phyloP scores from a whole-genome alignment of 805 yeast genomes.

The Starmerella floris region DNA sequence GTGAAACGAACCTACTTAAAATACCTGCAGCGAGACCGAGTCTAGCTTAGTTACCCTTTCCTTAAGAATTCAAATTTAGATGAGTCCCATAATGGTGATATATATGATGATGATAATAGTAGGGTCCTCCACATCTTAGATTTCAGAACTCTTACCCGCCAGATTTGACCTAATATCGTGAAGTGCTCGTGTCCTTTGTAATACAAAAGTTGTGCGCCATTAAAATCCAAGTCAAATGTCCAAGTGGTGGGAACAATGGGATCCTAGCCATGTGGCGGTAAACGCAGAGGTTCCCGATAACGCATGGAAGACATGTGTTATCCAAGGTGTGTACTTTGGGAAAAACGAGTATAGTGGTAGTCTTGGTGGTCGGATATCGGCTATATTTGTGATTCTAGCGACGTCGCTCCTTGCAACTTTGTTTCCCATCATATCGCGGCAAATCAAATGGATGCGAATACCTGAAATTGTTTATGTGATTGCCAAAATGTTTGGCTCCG shows the following conservation, averaged over 20 bases:
- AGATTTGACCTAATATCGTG: too few species aligned
- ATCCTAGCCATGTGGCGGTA: slow-evolving; percentile 27
- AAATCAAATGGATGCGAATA: slow-evolving; percentile 21
- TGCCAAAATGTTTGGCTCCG: slow-evolving; percentile 49
- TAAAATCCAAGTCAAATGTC: neutral
- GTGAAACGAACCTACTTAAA: too few species aligned
- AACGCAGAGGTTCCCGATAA: slow-evolving; percentile 23
- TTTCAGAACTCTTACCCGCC: too few species aligned
- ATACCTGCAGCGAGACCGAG: too few species aligned
- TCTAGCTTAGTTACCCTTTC: too few species aligned
- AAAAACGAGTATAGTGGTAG: slow-evolving; percentile 34
- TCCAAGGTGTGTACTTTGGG: slow-evolving; percentile 33
- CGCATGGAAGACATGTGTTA: slow-evolving; percentile 32
- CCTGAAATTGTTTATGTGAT: slow-evolving; percentile 27
- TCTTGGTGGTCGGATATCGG: slow-evolving; percentile 39
- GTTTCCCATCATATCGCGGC: slow-evolving; percentile 32
- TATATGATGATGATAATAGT: too few species aligned
- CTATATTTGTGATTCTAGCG: slow-evolving; percentile 46
- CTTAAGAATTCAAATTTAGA: too few species aligned
- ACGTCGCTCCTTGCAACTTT: slow-evolving; percentile 36
- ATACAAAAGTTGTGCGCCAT: too few species aligned
- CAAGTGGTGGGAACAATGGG: slow-evolving; percentile 21
- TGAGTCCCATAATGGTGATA: too few species aligned
- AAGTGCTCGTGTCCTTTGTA: too few species aligned
- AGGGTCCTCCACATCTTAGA: too few species aligned